These are phyloP conservation scores for Fraxinus floribunda DNA, from an alignment of 305 asterid species.

Conservation along the genomic window DNA sequence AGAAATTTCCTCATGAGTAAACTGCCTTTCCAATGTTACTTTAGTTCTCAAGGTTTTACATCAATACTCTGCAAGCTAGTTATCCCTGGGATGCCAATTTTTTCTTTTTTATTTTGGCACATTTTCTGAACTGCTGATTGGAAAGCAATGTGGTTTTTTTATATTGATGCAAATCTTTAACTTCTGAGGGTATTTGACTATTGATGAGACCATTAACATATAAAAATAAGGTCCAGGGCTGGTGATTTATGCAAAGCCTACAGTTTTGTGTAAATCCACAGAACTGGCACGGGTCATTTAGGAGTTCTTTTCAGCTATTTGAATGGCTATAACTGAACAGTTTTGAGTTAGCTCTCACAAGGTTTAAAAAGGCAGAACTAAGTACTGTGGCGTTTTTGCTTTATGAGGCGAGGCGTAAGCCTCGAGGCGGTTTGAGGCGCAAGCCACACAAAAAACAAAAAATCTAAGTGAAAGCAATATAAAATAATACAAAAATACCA, in stretches of 20 bases:
- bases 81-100: background rate
- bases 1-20: background rate
- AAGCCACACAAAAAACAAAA: no score
- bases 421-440: no score
- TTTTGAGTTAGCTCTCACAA: background rate
- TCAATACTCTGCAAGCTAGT: background rate
- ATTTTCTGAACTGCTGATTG: background rate
- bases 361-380: no score
- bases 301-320: background rate
- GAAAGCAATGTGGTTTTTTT: background rate
- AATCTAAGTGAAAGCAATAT: no score
- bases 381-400: no score
- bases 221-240: background rate
- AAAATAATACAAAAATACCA: no score
- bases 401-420: no score
- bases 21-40: constrained; percentile 18
- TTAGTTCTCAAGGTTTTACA: constrained; percentile 11
- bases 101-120: background rate
- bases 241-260: background rate
- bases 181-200: background rate
- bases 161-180: background rate
- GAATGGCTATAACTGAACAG: background rate
- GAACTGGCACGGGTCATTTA: background rate
- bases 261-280: background rate
- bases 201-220: background rate